Evolutionary conservation across 1,284 basidiomycete genomes (phyloP).

Genomic region (Ustilago esculenta): DNA sequence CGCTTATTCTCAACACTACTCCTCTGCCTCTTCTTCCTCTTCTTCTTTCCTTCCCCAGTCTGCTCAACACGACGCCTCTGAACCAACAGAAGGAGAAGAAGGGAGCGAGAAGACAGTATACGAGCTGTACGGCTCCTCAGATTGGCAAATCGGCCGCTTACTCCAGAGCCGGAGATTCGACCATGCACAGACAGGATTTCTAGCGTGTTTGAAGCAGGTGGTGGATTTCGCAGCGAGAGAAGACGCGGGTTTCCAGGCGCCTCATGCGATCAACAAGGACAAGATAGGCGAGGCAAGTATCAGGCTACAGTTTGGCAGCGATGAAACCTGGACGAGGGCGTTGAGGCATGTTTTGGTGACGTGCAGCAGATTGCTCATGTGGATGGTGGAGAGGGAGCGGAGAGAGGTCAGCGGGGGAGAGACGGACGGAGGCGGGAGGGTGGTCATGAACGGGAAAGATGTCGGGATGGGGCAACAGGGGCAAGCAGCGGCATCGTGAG

Average conservation of each 20-base stretch:
- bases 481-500: too few species aligned
- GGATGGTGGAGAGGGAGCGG: conserved; percentile 33
- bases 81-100: conserved; percentile 1
- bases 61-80: not conserved
- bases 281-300: conserved; percentile 95
- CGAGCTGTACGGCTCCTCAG: conserved; percentile 54
- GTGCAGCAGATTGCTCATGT: conserved; percentile 41
- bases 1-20: conserved; percentile 7
- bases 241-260: conserved; percentile 79
- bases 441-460: conserved; percentile 17
- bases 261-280: conserved; percentile 90
- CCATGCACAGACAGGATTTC: conserved; percentile 91
- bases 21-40: conserved; percentile 5
- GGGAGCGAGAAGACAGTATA: conserved; percentile 45
- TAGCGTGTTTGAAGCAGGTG: conserved; percentile 91
- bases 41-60: not conserved
- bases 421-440: not conserved
- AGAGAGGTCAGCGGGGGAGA: not conserved
- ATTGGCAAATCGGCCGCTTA: conserved; percentile 83
- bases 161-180: conserved; percentile 95
- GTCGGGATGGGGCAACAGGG: too few species aligned
- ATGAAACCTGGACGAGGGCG: conserved; percentile 94
- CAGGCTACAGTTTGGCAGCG: conserved; percentile 85
- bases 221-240: conserved; percentile 79
- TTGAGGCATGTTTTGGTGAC: conserved; percentile 88